Evolutionary conservation across 306 rosid species (phyloP), one percentile per base, ranked within the genome.

Genomic region (Carpinus fangiana): DNA sequence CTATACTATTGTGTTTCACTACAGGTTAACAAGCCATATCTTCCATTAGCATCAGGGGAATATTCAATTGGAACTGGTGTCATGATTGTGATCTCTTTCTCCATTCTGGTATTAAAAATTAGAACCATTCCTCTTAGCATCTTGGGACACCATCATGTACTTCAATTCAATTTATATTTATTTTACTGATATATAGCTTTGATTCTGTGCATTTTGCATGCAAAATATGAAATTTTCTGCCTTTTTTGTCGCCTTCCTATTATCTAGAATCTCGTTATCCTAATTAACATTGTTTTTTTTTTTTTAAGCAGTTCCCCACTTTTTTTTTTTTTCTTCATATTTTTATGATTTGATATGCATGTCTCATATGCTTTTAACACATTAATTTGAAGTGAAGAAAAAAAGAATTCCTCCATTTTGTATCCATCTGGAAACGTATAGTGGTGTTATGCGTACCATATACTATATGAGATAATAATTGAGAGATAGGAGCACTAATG

Each of bases 1-100:
- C 34, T 12, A 16, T 74, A 43, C 76, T 76, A 50, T 76, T 45
- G 8, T 84, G 71, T 80, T 75, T 72, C 17, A 14, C 74, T 85
- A 84, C 92, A 95, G 99, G 89, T 95, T 77, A 95, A 95, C 90
- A 95, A 95, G 88, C 97, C 97, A 62, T 90, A 95, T 90, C 99
- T 95, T 86, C 99, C 99, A 59, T 82, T 95, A 83, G 99, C 98
- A 80, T 95, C 99, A 1, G 99, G 99, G 73, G 99, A 95, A 78
- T 95, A 87, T 86, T 93, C 99, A 79, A 64, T 87, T 80, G 78
- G 77, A 82, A 90, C 91, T n/a, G 98, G 99, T 81, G 82, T 80
- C 70, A 53, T 72, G 61, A 90, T 92, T 85, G 92, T 95, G 77
- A 72, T 86, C 50, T 87, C 98, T 21, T 91, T 88, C 80, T 79